phyloP scores from a whole-genome alignment of 2,329 filamentous ascomycete species.

The Fusarium miscanthi region DNA sequence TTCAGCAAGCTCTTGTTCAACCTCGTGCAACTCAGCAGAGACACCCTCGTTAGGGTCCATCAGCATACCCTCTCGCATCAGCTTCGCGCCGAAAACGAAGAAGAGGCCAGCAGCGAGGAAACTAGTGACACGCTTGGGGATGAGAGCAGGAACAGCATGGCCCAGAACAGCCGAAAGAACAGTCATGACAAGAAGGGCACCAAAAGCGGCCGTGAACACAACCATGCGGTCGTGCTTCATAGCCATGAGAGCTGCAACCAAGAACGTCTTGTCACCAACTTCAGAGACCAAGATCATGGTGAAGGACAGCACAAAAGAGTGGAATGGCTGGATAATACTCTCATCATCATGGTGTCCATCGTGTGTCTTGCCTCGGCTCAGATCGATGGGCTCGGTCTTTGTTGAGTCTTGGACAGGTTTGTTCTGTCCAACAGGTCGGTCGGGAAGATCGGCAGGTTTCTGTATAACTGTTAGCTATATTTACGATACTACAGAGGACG shows the following conservation, averaged over 20 bases:
- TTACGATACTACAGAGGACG: neutral
- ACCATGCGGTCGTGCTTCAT: constrained; percentile 97
- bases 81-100: constrained; percentile 85
- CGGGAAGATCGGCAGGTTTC: constrained; percentile 86
- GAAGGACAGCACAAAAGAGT: constrained; percentile 91
- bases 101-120: constrained; percentile 88
- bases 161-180: constrained; percentile 92
- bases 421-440: constrained; percentile 79
- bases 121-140: constrained; percentile 91
- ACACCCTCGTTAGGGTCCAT: constrained; percentile 94
- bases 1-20: constrained; percentile 92
- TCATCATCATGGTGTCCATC: constrained; percentile 63
- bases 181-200: constrained; percentile 92
- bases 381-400: constrained; percentile 72
- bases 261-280: constrained; percentile 97
- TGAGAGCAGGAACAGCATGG: constrained; percentile 88
- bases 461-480: constrained; percentile 51
- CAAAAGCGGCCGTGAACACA: constrained; percentile 95
- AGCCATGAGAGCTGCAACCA: constrained; percentile 97
- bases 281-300: constrained; percentile 99
- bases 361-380: constrained; percentile 50
- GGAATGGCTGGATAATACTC: constrained; percentile 79
- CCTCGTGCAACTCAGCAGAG: constrained; percentile 96
- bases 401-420: constrained; percentile 74
- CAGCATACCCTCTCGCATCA: constrained; percentile 85